A percentile compares a stretch with the other conserved stretches of the same genome.
Conservation (phyloP, 2,329 filamentous ascomycete genomes). For the Apiospora arundinis region DNA sequence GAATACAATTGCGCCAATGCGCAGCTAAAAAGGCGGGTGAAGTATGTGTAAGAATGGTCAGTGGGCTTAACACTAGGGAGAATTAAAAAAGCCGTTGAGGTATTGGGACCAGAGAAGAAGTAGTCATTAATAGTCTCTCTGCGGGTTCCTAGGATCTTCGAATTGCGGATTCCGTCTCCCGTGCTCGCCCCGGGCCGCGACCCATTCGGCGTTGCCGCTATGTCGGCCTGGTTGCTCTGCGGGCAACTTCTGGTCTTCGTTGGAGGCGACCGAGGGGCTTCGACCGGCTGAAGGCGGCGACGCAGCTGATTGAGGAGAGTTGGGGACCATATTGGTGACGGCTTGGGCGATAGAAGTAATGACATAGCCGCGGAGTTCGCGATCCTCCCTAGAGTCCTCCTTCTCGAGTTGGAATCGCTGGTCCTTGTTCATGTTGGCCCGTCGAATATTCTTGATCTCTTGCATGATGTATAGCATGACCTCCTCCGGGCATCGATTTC, state of each 20-base stretch:
- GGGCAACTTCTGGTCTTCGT: conserved; percentile 66
- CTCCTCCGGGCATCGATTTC: conserved; percentile 83
- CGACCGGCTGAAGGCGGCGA: conserved; percentile 27
- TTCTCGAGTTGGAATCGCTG: conserved; percentile 82
- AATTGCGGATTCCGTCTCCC: conserved; percentile 46
- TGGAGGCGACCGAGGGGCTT: conserved; percentile 33
- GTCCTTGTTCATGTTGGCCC: conserved; percentile 84
- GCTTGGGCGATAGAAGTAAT: conserved; percentile 76
- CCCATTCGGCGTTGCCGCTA: conserved; percentile 57
- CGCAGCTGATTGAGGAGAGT: conserved; percentile 34
- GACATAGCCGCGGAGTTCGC: conserved; percentile 76
- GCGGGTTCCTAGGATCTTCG: conserved; percentile 51
- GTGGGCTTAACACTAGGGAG: conserved; percentile 1
- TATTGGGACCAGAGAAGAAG: neutral
- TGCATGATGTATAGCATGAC: conserved; percentile 90
- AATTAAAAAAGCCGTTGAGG: conserved; percentile 6
- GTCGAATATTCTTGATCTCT: conserved; percentile 85
- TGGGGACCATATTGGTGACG: conserved; percentile 71
- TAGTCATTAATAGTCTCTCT: conserved; percentile 35
- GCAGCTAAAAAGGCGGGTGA: conserved; percentile 15
- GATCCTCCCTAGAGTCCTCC: conserved; percentile 78
- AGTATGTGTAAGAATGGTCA: conserved; percentile 8
- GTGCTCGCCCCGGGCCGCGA: conserved; percentile 54
- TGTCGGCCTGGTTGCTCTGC: conserved; percentile 63
- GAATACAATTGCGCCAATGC: conserved; percentile 6